Percentiles rank a stretch among this genome's conserved stretches.
Evolutionary conservation across 768 basidiomycete species (phyloP).

Genomic region (Xerocomus potaroensis): DNA sequence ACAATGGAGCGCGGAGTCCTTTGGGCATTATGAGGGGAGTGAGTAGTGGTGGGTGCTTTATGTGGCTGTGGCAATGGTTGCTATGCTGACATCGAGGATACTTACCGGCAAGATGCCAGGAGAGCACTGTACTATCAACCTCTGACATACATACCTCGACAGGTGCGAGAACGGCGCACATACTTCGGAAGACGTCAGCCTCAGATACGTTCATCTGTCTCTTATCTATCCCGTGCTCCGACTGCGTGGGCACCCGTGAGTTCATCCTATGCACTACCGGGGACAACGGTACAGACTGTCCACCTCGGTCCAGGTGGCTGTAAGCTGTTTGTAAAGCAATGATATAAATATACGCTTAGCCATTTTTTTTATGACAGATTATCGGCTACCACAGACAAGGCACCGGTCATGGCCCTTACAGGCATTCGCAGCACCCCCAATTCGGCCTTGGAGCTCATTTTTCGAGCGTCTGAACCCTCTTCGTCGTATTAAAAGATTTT

Average conservation of each 20-base stretch:
- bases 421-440: neutral
- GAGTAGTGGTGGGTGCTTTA: constrained; percentile 9
- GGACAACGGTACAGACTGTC: neutral
- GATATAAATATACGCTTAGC: neutral
- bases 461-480: constrained; percentile 14
- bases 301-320: neutral
- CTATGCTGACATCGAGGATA: neutral
- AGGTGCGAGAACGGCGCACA: neutral
- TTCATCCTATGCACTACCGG: neutral
- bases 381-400: neutral
- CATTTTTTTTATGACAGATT: constrained; percentile 11
- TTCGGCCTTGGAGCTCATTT: constrained; percentile 1
- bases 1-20: neutral
- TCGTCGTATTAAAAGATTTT: neutral
- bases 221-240: neutral
- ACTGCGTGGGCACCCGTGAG: neutral
- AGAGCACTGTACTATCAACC: neutral
- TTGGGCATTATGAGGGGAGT: neutral
- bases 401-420: neutral
- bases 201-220: neutral
- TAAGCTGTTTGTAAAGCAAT: constrained; percentile 1
- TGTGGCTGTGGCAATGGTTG: neutral
- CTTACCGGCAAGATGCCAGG: neutral
- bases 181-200: neutral
- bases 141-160: neutral